Base-by-base conservation (phyloP, 371 early-diverging fungal species). In the Dichotomocladium elegans region DNA sequence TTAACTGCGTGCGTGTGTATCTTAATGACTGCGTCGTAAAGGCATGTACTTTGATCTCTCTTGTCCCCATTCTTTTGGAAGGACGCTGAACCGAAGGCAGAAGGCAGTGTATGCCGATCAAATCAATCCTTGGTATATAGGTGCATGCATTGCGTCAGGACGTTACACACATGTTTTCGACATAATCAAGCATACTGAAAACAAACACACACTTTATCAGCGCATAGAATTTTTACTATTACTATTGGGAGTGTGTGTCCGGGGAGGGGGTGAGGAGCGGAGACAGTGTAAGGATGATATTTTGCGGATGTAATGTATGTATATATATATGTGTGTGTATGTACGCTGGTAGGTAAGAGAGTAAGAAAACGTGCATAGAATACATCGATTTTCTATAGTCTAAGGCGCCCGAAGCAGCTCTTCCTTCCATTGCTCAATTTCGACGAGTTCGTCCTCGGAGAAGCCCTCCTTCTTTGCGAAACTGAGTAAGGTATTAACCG, bases 401-500 rank as follows among this genome's bases (percentile, higher is more conserved):
- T 45, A 45, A 11, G 4, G 14, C 28, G 46, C 17, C n/a, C 28
- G 28, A 17, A 47, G 47, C 28, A 47, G 25, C 10, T 55, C 54
- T 27, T 51, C 27, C 22, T 59, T 56, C 70, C 64, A 65, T n/a
- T 44, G 24, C 35, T 61, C 63, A 19, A 70, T 22, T 34, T 51
- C 35, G 7, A 57, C 56, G 14, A 65, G 37, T 44, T 67, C 66
- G 10, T 22, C 50, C 9, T 29, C 41, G 28, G 53, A 21, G 35
- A 69, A 58, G 0, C 31, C 51, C 41, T 68, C 66, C 41, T 68
- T 72, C 45, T 43, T 56, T 40, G 72, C 72, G 63, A 76, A 76
- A 46, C 68, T 60, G 21, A 72, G 26, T 6, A 76, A 41, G 10
- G 72, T 76, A 50, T 70, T 72, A 14, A 76, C 43, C 8, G 77